phyloP scores from a whole-genome alignment of 2,329 filamentous ascomycete species.

The Botrytis elliptica region DNA sequence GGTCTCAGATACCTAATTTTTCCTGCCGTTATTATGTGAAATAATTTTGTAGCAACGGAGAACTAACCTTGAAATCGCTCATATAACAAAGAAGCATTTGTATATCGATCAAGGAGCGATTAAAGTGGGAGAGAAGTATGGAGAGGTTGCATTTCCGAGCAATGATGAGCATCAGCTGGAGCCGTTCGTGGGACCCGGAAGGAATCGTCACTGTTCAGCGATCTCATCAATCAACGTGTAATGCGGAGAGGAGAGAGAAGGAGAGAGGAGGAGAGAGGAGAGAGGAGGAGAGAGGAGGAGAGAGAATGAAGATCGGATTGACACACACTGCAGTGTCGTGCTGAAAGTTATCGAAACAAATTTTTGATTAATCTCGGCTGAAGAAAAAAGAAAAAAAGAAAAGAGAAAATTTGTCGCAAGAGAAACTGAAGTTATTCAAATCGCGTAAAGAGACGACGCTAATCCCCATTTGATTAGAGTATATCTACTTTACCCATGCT shows the following conservation, averaged over 20 bases:
- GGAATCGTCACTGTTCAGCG: background rate
- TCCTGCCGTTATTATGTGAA: background rate
- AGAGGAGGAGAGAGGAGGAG: background rate
- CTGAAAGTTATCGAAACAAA: background rate
- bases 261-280: too few species aligned
- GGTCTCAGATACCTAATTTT: background rate
- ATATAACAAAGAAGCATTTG: too few species aligned
- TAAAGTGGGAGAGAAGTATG: too few species aligned
- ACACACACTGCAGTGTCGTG: rapidly evolving
- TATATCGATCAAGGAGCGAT: too few species aligned
- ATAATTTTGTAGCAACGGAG: too few species aligned
- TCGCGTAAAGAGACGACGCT: background rate
- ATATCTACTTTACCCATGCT: background rate
- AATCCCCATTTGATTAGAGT: background rate
- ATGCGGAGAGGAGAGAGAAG: too few species aligned
- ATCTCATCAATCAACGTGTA: background rate
- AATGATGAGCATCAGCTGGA: background rate
- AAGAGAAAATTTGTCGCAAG: background rate
- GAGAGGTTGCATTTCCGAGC: background rate
- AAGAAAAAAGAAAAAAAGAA: background rate
- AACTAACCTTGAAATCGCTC: too few species aligned
- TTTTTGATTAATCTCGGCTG: background rate
- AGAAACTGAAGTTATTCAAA: background rate
- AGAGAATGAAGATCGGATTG: background rate
- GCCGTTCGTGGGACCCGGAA: background rate